phyloP scores from a whole-genome alignment of 768 basidiomycete genomes.

The Pleurotus ostreatus region DNA sequence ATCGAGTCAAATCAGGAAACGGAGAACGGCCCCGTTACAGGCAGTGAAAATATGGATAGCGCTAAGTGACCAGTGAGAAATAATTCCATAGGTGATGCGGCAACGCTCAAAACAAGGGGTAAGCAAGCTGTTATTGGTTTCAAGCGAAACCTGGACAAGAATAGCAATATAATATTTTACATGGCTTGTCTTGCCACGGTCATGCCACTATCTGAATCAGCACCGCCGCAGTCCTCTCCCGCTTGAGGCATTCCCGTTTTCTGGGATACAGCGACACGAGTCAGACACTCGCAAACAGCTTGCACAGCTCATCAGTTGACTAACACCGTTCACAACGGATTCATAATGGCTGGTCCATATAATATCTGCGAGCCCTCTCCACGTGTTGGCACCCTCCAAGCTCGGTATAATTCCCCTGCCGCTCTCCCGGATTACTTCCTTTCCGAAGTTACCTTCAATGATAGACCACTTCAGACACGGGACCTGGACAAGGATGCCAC shows the following conservation, averaged over 20 bases:
- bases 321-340: slow-evolving; percentile 4
- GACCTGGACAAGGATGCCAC: too few species aligned
- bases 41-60: slow-evolving; percentile 19
- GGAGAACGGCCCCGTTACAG: slow-evolving; percentile 22
- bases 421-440: slow-evolving; percentile 2
- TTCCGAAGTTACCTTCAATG: neutral
- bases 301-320: slow-evolving; percentile 3
- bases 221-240: neutral
- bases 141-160: neutral
- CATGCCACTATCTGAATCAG: neutral
- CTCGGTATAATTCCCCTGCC: neutral
- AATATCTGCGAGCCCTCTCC: neutral
- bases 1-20: slow-evolving; percentile 38
- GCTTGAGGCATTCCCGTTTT: neutral
- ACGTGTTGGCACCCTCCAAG: neutral
- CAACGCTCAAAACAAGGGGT: slow-evolving; percentile 9
- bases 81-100: slow-evolving; percentile 2
- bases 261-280: neutral
- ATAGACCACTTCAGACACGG: neutral
- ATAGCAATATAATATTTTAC: neutral
- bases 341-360: too few species aligned
- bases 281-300: slow-evolving; percentile 2
- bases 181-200: neutral
- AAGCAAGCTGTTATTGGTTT: slow-evolving; percentile 7
- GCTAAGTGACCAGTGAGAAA: slow-evolving; percentile 10